A percentile compares a stretch with the other conserved stretches of the same genome.
Evolutionary conservation across 2,329 filamentous ascomycete genomes (phyloP).

Genomic region (Aspergillus fischeri): DNA sequence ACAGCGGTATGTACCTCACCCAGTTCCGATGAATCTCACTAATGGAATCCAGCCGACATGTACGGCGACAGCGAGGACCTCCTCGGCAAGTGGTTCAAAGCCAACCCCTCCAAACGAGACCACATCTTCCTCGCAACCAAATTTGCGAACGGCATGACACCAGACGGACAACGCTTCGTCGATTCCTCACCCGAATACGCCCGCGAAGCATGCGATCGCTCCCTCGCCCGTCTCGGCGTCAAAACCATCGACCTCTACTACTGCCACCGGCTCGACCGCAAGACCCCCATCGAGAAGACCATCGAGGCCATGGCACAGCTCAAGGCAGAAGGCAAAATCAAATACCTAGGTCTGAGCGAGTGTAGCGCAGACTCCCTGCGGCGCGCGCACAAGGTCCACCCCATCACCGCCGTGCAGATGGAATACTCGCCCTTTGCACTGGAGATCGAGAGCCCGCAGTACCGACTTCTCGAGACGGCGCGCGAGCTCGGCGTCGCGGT

Average conservation of each 20-base stretch:
- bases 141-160: slow-evolving; percentile 35
- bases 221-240: slow-evolving; percentile 39
- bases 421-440: slow-evolving; percentile 50
- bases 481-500: slow-evolving; percentile 37
- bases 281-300: slow-evolving; percentile 37
- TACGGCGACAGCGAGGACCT: slow-evolving; percentile 49
- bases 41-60: slow-evolving; percentile 19
- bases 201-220: slow-evolving; percentile 39
- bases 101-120: slow-evolving; percentile 39
- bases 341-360: slow-evolving; percentile 50
- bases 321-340: slow-evolving; percentile 51
- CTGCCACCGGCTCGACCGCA: slow-evolving; percentile 40
- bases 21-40: not conserved
- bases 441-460: slow-evolving; percentile 44
- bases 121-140: slow-evolving; percentile 54
- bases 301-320: slow-evolving; percentile 44
- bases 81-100: slow-evolving; percentile 47
- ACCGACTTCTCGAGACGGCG: slow-evolving; percentile 21
- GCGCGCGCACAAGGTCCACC: slow-evolving; percentile 47
- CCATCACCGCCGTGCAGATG: slow-evolving; percentile 51
- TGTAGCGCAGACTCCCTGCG: slow-evolving; percentile 48
- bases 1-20: slow-evolving; percentile 28
- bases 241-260: slow-evolving; percentile 49
- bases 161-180: slow-evolving; percentile 15
- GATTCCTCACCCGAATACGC: slow-evolving; percentile 41